A percentile compares a stretch with the other conserved stretches of the same genome.
Evolutionary conservation across 2,329 filamentous ascomycete species (phyloP).

Genomic region (Aspergillus neotritici): DNA sequence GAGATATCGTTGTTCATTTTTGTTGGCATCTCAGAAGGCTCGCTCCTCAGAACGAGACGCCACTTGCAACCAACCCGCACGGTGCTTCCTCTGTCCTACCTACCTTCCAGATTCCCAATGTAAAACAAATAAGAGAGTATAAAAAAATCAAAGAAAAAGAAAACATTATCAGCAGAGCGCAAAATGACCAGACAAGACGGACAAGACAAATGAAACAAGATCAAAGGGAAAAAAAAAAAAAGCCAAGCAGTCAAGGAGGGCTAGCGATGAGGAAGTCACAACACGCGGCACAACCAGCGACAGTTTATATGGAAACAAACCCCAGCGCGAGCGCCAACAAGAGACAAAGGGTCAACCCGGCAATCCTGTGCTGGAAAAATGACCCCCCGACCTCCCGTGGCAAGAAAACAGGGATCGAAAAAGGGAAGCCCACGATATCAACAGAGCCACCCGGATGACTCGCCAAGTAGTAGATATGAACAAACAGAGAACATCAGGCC

Average conservation of each 20-base stretch:
- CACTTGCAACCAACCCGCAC: slow-evolving; percentile 12
- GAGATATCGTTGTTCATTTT: slow-evolving; percentile 13
- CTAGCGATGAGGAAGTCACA: slow-evolving; percentile 12
- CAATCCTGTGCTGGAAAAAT: slow-evolving; percentile 1
- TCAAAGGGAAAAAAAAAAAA: slow-evolving; percentile 3
- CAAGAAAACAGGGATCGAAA: background rate
- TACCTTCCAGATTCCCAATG: slow-evolving; percentile 6
- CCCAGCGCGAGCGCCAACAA: slow-evolving; percentile 7
- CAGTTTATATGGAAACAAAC: slow-evolving; percentile 3
- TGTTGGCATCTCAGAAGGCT: slow-evolving; percentile 6
- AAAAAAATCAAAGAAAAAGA: slow-evolving; percentile 11
- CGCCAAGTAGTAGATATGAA: no score
- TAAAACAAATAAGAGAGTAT: slow-evolving; percentile 10
- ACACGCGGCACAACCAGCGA: slow-evolving; percentile 7
- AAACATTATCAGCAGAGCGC: slow-evolving; percentile 16
- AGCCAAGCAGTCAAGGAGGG: no score
- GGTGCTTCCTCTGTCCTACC: slow-evolving; percentile 7
- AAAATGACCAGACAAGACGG: slow-evolving; percentile 11
- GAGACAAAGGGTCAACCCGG: slow-evolving; percentile 3
- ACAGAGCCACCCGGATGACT: no score
- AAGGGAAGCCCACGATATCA: no score
- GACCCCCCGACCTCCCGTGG: background rate
- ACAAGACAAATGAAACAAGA: slow-evolving; percentile 6
- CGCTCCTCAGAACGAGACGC: slow-evolving; percentile 12
- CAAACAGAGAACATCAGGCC: no score